Evolutionary conservation across 371 early-diverging fungal species (phyloP).

Genomic region (Mucor saturninus): DNA sequence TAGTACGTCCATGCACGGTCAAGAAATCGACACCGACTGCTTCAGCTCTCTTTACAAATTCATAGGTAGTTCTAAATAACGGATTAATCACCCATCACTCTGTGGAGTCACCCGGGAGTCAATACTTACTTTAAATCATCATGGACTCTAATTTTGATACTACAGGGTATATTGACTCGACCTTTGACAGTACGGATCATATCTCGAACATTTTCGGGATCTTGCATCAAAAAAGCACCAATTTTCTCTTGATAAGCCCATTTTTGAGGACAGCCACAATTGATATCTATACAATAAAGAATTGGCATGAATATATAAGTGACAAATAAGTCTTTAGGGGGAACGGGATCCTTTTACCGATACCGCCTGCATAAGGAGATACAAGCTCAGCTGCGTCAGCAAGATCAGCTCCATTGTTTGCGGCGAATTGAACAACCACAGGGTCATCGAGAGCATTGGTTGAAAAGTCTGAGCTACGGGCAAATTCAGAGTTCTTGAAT

Average conservation of each 20-base stretch:
- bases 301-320: neutral
- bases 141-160: slow-evolving; percentile 84
- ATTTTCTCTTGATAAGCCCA: slow-evolving; percentile 87
- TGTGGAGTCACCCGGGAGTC: neutral
- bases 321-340: slow-evolving; percentile 8
- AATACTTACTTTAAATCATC: slow-evolving; percentile 60
- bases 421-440: slow-evolving; percentile 94
- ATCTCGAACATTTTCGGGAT: slow-evolving; percentile 80
- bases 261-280: slow-evolving; percentile 89
- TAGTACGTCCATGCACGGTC: slow-evolving; percentile 84
- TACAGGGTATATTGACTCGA: slow-evolving; percentile 70
- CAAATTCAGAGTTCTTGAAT: slow-evolving; percentile 81
- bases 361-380: slow-evolving; percentile 78
- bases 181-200: slow-evolving; percentile 79
- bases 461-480: slow-evolving; percentile 83
- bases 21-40: slow-evolving; percentile 80
- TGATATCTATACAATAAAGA: slow-evolving; percentile 58
- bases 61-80: slow-evolving; percentile 66
- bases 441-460: slow-evolving; percentile 82
- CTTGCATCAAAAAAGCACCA: slow-evolving; percentile 78
- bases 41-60: slow-evolving; percentile 79
- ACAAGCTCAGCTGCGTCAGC: slow-evolving; percentile 87
- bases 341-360: slow-evolving; percentile 22
- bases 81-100: neutral
- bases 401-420: slow-evolving; percentile 77